Conservation (phyloP, 2,329 filamentous ascomycete species). For the Dothideomycetes sp. region DNA sequence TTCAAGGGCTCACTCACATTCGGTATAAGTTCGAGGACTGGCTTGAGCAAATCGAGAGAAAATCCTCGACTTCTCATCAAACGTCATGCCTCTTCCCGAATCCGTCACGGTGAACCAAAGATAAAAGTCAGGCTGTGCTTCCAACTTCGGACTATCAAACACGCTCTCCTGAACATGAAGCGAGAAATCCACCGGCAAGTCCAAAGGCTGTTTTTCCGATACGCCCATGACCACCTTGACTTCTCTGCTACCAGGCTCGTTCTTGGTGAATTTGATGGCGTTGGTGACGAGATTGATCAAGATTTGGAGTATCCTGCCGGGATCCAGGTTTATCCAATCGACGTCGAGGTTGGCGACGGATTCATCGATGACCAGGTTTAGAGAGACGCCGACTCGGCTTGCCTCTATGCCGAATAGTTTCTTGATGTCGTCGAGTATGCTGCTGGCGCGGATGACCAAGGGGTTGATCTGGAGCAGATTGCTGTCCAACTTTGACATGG, state of each 20-base stretch:
- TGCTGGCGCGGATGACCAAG: conserved; percentile 27
- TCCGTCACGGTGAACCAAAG: conserved; percentile 28
- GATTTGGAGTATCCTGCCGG: conserved; percentile 24
- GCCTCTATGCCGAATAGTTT: conserved; percentile 26
- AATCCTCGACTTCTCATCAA: conserved; percentile 34
- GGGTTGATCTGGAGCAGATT: conserved; percentile 31
- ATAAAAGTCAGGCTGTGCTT: conserved; percentile 21
- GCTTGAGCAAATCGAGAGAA: conserved; percentile 64
- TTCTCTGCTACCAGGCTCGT: conserved; percentile 33
- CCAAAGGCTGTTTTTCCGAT: conserved; percentile 23
- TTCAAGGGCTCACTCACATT: conserved; percentile 60
- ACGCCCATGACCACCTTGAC: conserved; percentile 42
- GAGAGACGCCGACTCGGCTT: conserved; percentile 41
- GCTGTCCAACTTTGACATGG: conserved; percentile 30
- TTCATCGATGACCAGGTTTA: conserved; percentile 23
- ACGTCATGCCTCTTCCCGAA: conserved; percentile 28
- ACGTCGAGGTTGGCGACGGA: conserved; percentile 29
- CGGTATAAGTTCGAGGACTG: conserved; percentile 59
- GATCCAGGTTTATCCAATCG: conserved; percentile 19
- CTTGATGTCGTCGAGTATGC: conserved; percentile 32
- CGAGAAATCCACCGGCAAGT: conserved; percentile 24
- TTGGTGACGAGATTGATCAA: conserved; percentile 26
- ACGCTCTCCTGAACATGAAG: conserved; percentile 49
- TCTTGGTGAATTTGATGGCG: conserved; percentile 22
- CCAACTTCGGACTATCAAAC: conserved; percentile 44